Percentiles rank a stretch among this genome's conserved stretches.
phyloP scores from a whole-genome alignment of 306 rosid genomes.

The Macrotyloma uniflorum region DNA sequence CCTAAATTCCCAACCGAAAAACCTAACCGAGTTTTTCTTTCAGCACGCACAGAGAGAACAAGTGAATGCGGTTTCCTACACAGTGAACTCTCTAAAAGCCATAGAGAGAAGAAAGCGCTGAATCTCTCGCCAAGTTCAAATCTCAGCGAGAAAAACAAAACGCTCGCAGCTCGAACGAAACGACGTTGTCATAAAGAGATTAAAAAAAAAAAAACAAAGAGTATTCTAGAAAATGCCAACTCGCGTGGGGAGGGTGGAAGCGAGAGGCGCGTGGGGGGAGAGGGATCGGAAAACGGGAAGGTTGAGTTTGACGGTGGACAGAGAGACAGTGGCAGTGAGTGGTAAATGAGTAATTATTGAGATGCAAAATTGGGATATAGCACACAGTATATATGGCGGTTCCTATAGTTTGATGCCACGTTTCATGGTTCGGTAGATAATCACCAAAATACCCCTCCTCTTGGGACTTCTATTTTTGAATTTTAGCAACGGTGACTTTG shows the following conservation, averaged over 20 bases:
- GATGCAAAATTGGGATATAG: slow-evolving; percentile 51
- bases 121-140: slow-evolving; percentile 16
- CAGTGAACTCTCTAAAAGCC: slow-evolving; percentile 10
- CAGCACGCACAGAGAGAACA: slow-evolving; percentile 16
- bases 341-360: slow-evolving; percentile 42
- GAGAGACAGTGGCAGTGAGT: slow-evolving; percentile 56
- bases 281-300: slow-evolving; percentile 39
- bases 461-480: slow-evolving; percentile 43
- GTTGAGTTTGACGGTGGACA: slow-evolving; percentile 34
- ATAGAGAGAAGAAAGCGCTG: not conserved
- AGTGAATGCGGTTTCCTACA: slow-evolving; percentile 2
- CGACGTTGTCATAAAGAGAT: slow-evolving; percentile 33
- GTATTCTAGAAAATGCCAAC: slow-evolving; percentile 37
- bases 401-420: slow-evolving; percentile 63
- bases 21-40: slow-evolving; percentile 33
- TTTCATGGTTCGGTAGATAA: slow-evolving; percentile 44
- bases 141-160: slow-evolving; percentile 5
- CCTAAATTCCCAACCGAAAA: slow-evolving; percentile 31
- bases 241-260: slow-evolving; percentile 37
- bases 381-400: slow-evolving; percentile 32
- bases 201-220: not conserved
- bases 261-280: slow-evolving; percentile 35
- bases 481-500: slow-evolving; percentile 39
- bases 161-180: slow-evolving; percentile 25
- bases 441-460: slow-evolving; percentile 60